These are phyloP conservation scores for Elaeis guineensis DNA, from an alignment of 176 grass and related monocot genomes.

Conservation along the genomic window DNA sequence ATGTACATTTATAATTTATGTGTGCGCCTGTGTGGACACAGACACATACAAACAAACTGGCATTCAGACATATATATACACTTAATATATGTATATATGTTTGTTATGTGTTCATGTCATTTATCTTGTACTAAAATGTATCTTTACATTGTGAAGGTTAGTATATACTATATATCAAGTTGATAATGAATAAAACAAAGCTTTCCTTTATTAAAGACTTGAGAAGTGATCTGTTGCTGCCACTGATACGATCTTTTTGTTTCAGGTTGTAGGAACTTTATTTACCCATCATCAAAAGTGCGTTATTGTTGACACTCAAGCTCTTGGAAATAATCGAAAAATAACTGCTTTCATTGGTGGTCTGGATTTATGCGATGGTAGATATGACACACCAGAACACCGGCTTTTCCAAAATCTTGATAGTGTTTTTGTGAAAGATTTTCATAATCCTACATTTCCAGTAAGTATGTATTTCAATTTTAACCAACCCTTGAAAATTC, in stretches of 20 bases:
- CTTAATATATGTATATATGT: too few species aligned
- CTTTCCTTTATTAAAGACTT: too few species aligned
- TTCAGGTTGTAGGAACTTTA: slow-evolving; percentile 83
- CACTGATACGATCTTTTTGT: not conserved
- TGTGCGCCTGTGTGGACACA: too few species aligned
- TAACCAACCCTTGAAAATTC: not conserved
- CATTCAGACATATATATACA: too few species aligned
- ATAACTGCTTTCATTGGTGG: slow-evolving; percentile 94
- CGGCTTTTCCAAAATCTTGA: slow-evolving; percentile 73
- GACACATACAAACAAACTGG: too few species aligned
- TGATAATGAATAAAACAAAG: too few species aligned
- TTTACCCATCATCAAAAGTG: slow-evolving; percentile 98
- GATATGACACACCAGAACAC: slow-evolving; percentile 91
- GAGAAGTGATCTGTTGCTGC: not conserved
- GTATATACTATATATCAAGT: too few species aligned
- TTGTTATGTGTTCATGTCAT: too few species aligned
- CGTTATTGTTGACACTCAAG: slow-evolving; percentile 87
- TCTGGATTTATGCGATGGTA: slow-evolving; percentile 85
- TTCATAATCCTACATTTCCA: slow-evolving; percentile 87
- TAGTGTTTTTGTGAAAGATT: slow-evolving; percentile 60
- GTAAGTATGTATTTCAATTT: slow-evolving; percentile 19
- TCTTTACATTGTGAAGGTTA: too few species aligned
- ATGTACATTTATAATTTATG: too few species aligned
- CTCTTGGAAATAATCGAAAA: slow-evolving; percentile 75
- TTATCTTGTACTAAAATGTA: too few species aligned